Base-by-base conservation (phyloP, 805 yeast species). In the Pichia cephalocereana region DNA sequence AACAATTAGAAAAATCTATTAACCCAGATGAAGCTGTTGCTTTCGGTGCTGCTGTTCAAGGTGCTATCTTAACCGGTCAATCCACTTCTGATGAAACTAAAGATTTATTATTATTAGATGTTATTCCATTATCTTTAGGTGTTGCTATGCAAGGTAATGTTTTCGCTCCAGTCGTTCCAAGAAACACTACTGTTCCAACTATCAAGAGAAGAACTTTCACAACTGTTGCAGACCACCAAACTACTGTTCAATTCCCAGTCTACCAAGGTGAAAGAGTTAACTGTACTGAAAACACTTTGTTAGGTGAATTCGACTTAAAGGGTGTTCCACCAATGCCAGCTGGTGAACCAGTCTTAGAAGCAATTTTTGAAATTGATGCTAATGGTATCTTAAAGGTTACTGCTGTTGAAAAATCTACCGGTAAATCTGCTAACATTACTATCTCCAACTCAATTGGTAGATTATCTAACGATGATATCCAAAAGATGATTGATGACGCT, bases 21-120 rank as follows among this genome's bases (percentile, higher is more conserved):
- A 89, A 89, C 89, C 97, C 97, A 60, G 97, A 89, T 78, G 97
- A 89, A 80, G 97, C 97, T 68, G 97, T 89, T 71, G 97, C 96
- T 66, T 88, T 88, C 80, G 97, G 97, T 83, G 98, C 98, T 66
- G 97, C 98, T 66, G 97, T 90, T 65, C 97, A 90, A 79, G 98
- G 96, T 77, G 97, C 97, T 69, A 87, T 91, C 76, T 80, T 90
- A 74, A 86, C 96, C 61, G 96, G 96, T 77, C 81, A 78, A 59
- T 89, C 87, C 54, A 83, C 88, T 57, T 81, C 86, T 60, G 93
- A 84, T 56, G 95, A 88, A 72, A 89, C 96, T 71, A 88, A 90
- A 76, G 96, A 88, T 76, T 81, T 90, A 70, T 83, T 91, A 64
- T 82, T 90, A 70, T 83, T 90, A 74, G 98, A 90, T 78, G 98